phyloP scores from a whole-genome alignment of 495 filamentous ascomycete species.

The Lophiostoma macrostomum region DNA sequence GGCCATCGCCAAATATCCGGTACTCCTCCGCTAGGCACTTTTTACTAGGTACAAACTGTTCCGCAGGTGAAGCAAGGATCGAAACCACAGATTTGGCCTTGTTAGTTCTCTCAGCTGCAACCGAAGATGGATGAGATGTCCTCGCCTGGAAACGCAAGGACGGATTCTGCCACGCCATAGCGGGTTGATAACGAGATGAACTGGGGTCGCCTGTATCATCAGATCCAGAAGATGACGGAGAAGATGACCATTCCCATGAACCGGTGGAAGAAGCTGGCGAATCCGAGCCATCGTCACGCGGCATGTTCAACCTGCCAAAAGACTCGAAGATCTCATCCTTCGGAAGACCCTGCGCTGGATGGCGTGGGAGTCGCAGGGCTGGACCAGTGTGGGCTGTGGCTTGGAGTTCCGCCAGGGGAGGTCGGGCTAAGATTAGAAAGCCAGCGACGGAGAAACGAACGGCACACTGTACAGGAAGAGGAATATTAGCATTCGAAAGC shows the following conservation, averaged over 20 bases:
- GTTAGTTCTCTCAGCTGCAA: slow-evolving; percentile 38
- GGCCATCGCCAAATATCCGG: slow-evolving; percentile 74
- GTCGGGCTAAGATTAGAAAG: slow-evolving; percentile 81
- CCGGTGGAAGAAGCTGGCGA: slow-evolving; percentile 54
- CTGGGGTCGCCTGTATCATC: slow-evolving; percentile 58
- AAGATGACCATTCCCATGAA: slow-evolving; percentile 59
- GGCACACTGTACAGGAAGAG: slow-evolving; percentile 70
- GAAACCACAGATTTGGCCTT: slow-evolving; percentile 58
- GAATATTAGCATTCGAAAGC: slow-evolving; percentile 72
- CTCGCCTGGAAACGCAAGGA: slow-evolving; percentile 46
- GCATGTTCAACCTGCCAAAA: slow-evolving; percentile 74
- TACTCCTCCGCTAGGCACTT: slow-evolving; percentile 72
- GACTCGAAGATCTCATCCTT: slow-evolving; percentile 73
- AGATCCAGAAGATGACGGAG: slow-evolving; percentile 54
- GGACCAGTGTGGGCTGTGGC: slow-evolving; percentile 14
- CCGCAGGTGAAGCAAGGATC: slow-evolving; percentile 55
- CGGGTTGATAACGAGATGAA: slow-evolving; percentile 50
- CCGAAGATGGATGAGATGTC: slow-evolving; percentile 51
- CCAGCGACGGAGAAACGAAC: slow-evolving; percentile 76
- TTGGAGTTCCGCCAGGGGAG: slow-evolving; percentile 68
- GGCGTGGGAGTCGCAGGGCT: slow-evolving; percentile 61
- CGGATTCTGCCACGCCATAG: slow-evolving; percentile 53
- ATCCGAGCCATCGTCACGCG: slow-evolving; percentile 39
- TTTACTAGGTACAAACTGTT: slow-evolving; percentile 70
- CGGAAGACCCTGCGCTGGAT: slow-evolving; percentile 57